Evolutionary conservation across 257 asterid species (phyloP).

Genomic region (Scutellaria minor): DNA sequence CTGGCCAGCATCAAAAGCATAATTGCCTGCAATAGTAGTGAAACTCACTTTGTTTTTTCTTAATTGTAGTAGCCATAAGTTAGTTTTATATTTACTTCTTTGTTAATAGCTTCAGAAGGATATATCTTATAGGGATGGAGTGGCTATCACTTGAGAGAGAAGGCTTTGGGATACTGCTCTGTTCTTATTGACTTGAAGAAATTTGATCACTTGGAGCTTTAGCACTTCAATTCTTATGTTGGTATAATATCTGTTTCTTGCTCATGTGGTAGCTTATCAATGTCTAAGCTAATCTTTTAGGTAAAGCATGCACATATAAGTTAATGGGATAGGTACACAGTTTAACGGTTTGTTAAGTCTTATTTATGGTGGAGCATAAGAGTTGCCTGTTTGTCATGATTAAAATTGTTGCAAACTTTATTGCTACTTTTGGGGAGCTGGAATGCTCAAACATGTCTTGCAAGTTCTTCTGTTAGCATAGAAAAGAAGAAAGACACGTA

Average conservation of each 20-base stretch:
- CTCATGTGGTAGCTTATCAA: constrained; percentile 4
- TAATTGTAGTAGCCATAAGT: constrained; percentile 1
- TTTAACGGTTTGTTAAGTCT: constrained; percentile 2
- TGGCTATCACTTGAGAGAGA: not conserved
- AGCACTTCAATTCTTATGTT: constrained; percentile 6
- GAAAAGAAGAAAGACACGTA: not conserved
- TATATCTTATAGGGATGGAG: not conserved
- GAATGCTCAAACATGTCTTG: not conserved
- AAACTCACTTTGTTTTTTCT: not conserved
- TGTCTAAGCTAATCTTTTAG: not conserved
- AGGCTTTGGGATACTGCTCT: not conserved
- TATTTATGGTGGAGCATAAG: constrained; percentile 17
- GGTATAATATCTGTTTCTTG: constrained; percentile 1
- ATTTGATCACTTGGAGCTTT: not conserved
- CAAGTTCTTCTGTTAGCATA: not conserved
- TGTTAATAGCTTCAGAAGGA: constrained; percentile 14
- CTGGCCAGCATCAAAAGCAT: not conserved
- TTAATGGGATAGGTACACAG: not conserved
- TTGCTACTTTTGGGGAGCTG: not conserved
- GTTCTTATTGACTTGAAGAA: constrained; percentile 16
- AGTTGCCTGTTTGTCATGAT: not conserved
- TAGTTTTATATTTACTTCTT: not conserved
- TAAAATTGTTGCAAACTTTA: not conserved
- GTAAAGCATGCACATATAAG: not conserved
- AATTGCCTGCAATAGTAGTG: not conserved